phyloP scores from a whole-genome alignment of 192 early-diverging fungal genomes.

The Rhizoclosmatium sp. region DNA sequence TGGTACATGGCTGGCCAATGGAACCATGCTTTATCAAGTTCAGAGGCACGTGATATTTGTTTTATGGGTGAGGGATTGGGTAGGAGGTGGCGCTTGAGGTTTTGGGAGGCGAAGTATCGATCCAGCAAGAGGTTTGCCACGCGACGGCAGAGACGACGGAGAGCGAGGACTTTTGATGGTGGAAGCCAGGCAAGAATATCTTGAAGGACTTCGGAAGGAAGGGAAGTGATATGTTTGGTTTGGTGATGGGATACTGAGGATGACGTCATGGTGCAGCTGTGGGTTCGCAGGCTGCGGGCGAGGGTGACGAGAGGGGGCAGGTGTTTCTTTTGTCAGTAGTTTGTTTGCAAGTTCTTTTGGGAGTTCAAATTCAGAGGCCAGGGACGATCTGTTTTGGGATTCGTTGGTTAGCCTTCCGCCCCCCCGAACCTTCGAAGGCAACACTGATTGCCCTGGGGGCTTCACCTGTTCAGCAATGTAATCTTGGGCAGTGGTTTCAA shows the following conservation, averaged over 20 bases:
- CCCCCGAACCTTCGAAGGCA: too few species aligned
- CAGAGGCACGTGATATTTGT: background rate
- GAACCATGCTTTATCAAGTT: constrained; percentile 2
- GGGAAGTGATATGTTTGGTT: background rate
- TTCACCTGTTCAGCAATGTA: background rate
- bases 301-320: too few species aligned
- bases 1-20: constrained; percentile 1
- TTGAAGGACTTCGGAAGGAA: background rate
- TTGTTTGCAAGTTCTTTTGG: too few species aligned
- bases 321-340: too few species aligned
- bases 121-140: background rate
- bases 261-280: too few species aligned
- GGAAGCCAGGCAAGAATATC: background rate
- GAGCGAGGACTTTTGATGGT: background rate
- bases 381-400: too few species aligned
- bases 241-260: too few species aligned
- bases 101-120: background rate
- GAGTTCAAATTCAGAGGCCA: too few species aligned
- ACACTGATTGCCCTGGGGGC: background rate
- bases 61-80: background rate
- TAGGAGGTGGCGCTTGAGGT: background rate
- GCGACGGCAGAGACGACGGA: constrained; percentile 6
- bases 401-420: too few species aligned
- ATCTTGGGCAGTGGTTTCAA: background rate
- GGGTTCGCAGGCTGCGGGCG: too few species aligned